These are phyloP conservation scores for Penicillium argentinense DNA, from an alignment of 495 filamentous ascomycete genomes.

Conservation along the genomic window DNA sequence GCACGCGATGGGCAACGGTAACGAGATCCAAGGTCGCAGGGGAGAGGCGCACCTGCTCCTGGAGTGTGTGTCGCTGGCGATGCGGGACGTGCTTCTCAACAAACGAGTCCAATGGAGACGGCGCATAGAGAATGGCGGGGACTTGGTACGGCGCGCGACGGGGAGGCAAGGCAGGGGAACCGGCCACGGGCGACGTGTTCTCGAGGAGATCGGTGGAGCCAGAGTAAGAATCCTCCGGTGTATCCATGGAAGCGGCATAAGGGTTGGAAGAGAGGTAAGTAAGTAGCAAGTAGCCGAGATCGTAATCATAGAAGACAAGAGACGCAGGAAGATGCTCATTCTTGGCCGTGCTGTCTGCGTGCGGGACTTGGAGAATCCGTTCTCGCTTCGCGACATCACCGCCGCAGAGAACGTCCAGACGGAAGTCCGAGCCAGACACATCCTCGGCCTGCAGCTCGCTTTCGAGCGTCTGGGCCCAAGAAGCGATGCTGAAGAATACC, in stretches of 20 bases:
- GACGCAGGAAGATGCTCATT: constrained; percentile 54
- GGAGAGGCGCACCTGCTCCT: constrained; percentile 72
- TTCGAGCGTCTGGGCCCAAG: constrained; percentile 77
- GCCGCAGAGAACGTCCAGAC: constrained; percentile 67
- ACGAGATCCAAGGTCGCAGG: constrained; percentile 73
- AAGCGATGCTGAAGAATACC: constrained; percentile 64
- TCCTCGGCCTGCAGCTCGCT: constrained; percentile 67
- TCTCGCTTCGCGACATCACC: constrained; percentile 61
- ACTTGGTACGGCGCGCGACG: constrained; percentile 71
- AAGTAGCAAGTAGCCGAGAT: constrained; percentile 77
- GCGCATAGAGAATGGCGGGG: constrained; percentile 59
- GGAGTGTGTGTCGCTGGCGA: constrained; percentile 59
- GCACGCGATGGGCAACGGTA: constrained; percentile 70
- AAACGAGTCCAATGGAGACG: constrained; percentile 58
- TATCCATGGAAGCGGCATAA: constrained; percentile 65
- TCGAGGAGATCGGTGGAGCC: constrained; percentile 34
- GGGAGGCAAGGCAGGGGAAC: constrained; percentile 27
- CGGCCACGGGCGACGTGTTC: constrained; percentile 15
- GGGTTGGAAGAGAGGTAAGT: constrained; percentile 65
- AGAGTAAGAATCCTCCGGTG: constrained; percentile 48
- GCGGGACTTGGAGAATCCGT: constrained; percentile 53
- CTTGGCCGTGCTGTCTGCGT: constrained; percentile 30
- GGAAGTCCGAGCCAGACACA: constrained; percentile 67
- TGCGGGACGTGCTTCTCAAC: constrained; percentile 60
- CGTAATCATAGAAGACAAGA: constrained; percentile 67